A percentile compares a stretch with the other conserved stretches of the same genome.
Evolutionary conservation across 129 eudicot species (phyloP).

Genomic region (Arctium lappa): DNA sequence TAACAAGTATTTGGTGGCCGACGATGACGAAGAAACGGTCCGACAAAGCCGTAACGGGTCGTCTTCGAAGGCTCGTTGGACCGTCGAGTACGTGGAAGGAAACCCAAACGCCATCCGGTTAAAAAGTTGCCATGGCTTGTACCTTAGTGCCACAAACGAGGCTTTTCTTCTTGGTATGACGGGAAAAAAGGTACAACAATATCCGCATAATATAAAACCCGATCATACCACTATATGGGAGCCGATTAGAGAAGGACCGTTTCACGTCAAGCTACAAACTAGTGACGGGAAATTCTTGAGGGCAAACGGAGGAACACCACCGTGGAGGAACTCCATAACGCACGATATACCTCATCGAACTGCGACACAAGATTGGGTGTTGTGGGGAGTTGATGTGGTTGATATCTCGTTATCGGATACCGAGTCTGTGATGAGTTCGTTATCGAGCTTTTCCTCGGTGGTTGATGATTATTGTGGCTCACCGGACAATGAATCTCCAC

Average conservation of each 20-base stretch:
- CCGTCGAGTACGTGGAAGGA: constrained; percentile 41
- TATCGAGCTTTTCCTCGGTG: constrained; percentile 40
- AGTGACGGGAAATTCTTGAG: constrained; percentile 58
- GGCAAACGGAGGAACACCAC: constrained; percentile 74
- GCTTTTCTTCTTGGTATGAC: constrained; percentile 65
- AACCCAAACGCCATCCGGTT: constrained; percentile 48
- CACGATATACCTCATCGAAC: constrained; percentile 81
- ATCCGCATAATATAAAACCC: constrained; percentile 1
- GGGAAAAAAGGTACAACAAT: constrained; percentile 55
- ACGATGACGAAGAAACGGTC: constrained; percentile 52
- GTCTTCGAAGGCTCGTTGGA: constrained; percentile 59
- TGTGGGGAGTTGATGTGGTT: constrained; percentile 77
- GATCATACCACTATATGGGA: constrained; percentile 56
- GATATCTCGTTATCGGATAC: constrained; percentile 47
- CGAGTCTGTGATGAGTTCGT: constrained; percentile 31
- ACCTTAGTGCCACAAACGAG: constrained; percentile 49
- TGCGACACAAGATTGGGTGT: constrained; percentile 75
- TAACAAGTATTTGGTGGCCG: constrained; percentile 61
- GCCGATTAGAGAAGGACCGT: constrained; percentile 45
- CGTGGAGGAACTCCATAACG: constrained; percentile 81
- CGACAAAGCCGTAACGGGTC: constrained; percentile 55
- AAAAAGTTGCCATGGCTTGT: constrained; percentile 57
- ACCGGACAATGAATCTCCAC: constrained; percentile 38
- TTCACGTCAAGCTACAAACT: constrained; percentile 38
- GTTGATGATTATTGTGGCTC: constrained; percentile 37